Evolutionary conservation across 2,329 filamentous ascomycete genomes (phyloP), one percentile per base, ranked within the genome.

Genomic region (Cordyceps farinosa): DNA sequence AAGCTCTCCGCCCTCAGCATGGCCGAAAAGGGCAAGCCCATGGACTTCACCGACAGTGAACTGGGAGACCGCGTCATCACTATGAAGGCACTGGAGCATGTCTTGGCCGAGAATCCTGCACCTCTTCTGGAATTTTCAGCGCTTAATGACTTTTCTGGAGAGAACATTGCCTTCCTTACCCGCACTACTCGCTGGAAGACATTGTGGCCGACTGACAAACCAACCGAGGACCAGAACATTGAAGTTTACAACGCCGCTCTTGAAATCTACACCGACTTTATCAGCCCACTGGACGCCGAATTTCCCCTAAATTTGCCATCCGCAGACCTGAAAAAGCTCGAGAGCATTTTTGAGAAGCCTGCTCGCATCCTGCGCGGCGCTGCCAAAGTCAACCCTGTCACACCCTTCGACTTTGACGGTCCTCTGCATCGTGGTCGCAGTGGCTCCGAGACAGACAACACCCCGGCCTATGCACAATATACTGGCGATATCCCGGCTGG

Each of bases 131-230:
- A 80, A 56, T 86, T 83, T 68, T 81, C 83, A 1, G 82, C 82
- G 2, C 74, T 78, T 0, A 78, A 79, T 62, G 83, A 86, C 65
- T 84, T 86, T 68, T 84, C 82, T 0, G 82, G 82, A 11, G 83
- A 86, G 69, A 86, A 86, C 67, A 82, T 86, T 66, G 77, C 82
- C 36, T 86, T 86, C 72, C 74, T 86, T 1, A 79, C 75, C 29
- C 74, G 75, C 44, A 76, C 84, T 30, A 71, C 74, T 13, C 74
- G 77, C 61, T 85, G 80, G 79, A 81, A 80, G 62, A 53, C 59
- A 2, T 38, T 56, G 13, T 53, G 56, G 54, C 36, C 55, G 6
- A 42, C 36, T 9, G 45, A 42, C 15, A 48, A 56, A 34, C 51
- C 15, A 5, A 52, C 51, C 11, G 45, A 52, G 3, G 57, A 61